Conservation (phyloP, 192 early-diverging fungal genomes). For the Chytriomyces hyalinus region DNA sequence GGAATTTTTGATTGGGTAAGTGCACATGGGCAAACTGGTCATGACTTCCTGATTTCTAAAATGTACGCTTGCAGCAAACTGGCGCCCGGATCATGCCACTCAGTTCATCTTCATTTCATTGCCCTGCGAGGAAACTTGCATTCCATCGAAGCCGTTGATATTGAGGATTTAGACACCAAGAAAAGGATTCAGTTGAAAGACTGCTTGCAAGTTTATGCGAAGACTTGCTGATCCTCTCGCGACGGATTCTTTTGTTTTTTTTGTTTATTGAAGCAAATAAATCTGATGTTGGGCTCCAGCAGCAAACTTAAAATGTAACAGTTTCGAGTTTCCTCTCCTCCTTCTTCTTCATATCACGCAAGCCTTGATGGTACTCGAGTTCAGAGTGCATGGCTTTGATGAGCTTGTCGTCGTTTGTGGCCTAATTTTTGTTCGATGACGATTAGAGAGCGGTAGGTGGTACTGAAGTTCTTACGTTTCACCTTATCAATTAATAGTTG, state of each 20-base stretch:
- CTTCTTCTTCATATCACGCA: too few relatives aligned
- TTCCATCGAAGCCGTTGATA: slow-evolving; percentile 42
- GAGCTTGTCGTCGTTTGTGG: slow-evolving; percentile 25
- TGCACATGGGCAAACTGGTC: not conserved
- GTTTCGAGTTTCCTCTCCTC: too few relatives aligned
- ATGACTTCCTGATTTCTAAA: slow-evolving; percentile 10
- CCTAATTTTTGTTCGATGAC: not conserved
- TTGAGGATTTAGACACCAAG: slow-evolving; percentile 28
- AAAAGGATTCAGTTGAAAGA: slow-evolving; percentile 32
- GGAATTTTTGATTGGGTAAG: slow-evolving; percentile 44
- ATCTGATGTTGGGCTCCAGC: too few relatives aligned
- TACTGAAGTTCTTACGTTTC: not conserved
- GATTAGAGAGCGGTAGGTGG: not conserved
- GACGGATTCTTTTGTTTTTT: too few relatives aligned
- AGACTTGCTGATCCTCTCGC: too few relatives aligned
- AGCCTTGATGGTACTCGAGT: not conserved
- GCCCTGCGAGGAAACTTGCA: slow-evolving; percentile 47
- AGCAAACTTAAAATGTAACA: too few relatives aligned
- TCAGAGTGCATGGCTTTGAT: slow-evolving; percentile 29
- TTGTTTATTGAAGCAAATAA: too few relatives aligned
- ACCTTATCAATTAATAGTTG: slow-evolving; percentile 22
- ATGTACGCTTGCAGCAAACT: not conserved
- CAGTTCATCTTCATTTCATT: slow-evolving; percentile 53
- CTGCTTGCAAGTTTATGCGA: slow-evolving; percentile 28
- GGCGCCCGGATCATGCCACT: slow-evolving; percentile 39